Evolutionary conservation across 768 basidiomycete species (phyloP).

Genomic region (Leccinum ochraceum): DNA sequence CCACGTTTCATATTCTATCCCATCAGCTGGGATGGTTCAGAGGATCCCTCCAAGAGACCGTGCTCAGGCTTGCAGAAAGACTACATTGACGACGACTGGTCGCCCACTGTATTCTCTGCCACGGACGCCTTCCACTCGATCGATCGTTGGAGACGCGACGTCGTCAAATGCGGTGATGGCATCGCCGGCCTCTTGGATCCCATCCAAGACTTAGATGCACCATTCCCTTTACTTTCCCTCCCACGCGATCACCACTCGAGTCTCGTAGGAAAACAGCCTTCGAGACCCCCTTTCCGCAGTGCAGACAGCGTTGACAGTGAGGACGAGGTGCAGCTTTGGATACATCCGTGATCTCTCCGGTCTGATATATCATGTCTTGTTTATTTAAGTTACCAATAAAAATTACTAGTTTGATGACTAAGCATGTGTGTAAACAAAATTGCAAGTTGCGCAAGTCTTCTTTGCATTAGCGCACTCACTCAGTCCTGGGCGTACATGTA

Average conservation of each 20-base stretch:
- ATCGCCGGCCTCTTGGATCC: constrained; percentile 17
- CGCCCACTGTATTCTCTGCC: constrained; percentile 20
- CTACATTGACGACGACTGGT: constrained; percentile 35
- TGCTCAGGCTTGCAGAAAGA: neutral
- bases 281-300: neutral
- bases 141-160: constrained; percentile 25
- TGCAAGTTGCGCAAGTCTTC: neutral
- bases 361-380: neutral
- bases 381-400: too few species aligned
- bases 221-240: constrained; percentile 13
- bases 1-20: constrained; percentile 30
- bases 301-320: constrained; percentile 6
- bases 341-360: constrained; percentile 7
- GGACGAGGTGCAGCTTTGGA: constrained; percentile 17
- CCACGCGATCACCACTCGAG: neutral
- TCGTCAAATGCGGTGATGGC: constrained; percentile 9
- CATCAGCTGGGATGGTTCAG: constrained; percentile 26
- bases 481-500: constrained; percentile 22
- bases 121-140: constrained; percentile 26
- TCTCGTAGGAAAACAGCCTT: neutral
- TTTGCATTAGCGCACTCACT: too few species aligned
- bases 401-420: constrained; percentile 18
- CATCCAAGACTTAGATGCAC: constrained; percentile 16
- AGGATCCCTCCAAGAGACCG: constrained; percentile 12
- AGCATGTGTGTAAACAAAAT: constrained; percentile 5